phyloP scores from a whole-genome alignment of 768 basidiomycete species.

The Roridomyces roridus region DNA sequence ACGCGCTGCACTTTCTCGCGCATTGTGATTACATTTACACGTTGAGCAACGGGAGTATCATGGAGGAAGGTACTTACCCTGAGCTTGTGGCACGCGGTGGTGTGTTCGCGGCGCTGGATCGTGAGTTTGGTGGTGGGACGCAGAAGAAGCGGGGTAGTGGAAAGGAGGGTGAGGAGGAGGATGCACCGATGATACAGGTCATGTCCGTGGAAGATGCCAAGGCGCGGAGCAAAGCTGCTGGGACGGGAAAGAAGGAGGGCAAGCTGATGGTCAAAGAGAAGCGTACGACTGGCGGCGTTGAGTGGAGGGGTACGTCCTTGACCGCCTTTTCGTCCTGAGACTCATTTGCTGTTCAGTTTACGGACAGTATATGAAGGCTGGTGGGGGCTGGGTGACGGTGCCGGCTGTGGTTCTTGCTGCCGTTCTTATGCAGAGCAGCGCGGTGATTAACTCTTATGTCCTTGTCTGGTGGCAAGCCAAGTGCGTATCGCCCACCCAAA shows the following conservation, averaged over 20 bases:
- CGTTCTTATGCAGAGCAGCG: conserved; percentile 64
- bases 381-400: conserved; percentile 52
- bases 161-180: conserved; percentile 37
- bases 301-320: conserved; percentile 53
- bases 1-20: conserved; percentile 89
- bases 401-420: conserved; percentile 56
- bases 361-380: conserved; percentile 61
- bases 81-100: conserved; percentile 55
- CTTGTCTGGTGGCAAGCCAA: conserved; percentile 77
- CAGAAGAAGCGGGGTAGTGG: conserved; percentile 34
- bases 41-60: conserved; percentile 75
- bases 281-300: conserved; percentile 67
- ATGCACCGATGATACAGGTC: background rate
- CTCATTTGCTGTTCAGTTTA: conserved; percentile 51
- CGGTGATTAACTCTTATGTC: conserved; percentile 67
- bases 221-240: conserved; percentile 28
- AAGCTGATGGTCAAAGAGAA: conserved; percentile 32
- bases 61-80: conserved; percentile 67
- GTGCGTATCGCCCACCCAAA: conserved; percentile 30
- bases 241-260: background rate
- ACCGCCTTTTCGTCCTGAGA: background rate
- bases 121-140: conserved; percentile 63
- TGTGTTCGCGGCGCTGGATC: conserved; percentile 60
- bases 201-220: too few species aligned
- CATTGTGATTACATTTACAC: conserved; percentile 87